Conservation (phyloP, 306 rosid genomes). For the Rubus idaeus region DNA sequence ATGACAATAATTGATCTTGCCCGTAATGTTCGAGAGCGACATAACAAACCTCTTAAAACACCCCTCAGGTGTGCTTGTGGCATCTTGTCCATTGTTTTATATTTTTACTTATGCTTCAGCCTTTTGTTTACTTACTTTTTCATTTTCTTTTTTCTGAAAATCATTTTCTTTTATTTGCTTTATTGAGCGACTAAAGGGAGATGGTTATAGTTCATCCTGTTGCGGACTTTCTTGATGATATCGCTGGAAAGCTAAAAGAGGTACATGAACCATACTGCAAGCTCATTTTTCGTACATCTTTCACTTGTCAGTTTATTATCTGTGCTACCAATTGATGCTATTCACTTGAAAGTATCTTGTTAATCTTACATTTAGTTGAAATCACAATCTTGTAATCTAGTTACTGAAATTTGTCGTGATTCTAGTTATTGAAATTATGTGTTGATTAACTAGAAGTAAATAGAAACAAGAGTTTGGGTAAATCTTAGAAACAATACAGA, state of each 20-base stretch:
- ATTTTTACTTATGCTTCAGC: conserved; percentile 2
- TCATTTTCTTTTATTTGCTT: conserved; percentile 2
- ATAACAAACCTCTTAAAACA: conserved; percentile 88
- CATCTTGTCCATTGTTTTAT: neutral
- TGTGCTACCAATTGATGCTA: neutral
- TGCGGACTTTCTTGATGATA: conserved; percentile 78
- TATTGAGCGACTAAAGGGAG: conserved; percentile 52
- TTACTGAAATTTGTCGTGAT: neutral
- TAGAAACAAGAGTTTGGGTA: no score
- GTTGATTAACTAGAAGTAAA: no score
- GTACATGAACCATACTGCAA: conserved; percentile 38
- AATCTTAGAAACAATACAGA: no score
- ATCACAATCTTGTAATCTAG: neutral
- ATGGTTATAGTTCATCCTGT: conserved; percentile 98
- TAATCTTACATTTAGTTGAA: neutral
- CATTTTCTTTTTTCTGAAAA: neutral
- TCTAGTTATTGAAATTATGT: no score
- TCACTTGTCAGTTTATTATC: neutral
- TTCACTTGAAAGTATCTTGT: neutral
- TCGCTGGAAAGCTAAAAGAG: conserved; percentile 85
- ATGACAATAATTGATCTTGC: conserved; percentile 92
- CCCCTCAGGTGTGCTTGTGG: conserved; percentile 69
- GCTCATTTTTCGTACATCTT: neutral
- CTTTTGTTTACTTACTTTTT: conserved; percentile 5
- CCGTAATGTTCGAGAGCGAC: conserved; percentile 92